Evolutionary conservation across 345 rosid genomes (phyloP), one percentile per base, ranked within the genome.

Genomic region (Rubroshorea leprosula): DNA sequence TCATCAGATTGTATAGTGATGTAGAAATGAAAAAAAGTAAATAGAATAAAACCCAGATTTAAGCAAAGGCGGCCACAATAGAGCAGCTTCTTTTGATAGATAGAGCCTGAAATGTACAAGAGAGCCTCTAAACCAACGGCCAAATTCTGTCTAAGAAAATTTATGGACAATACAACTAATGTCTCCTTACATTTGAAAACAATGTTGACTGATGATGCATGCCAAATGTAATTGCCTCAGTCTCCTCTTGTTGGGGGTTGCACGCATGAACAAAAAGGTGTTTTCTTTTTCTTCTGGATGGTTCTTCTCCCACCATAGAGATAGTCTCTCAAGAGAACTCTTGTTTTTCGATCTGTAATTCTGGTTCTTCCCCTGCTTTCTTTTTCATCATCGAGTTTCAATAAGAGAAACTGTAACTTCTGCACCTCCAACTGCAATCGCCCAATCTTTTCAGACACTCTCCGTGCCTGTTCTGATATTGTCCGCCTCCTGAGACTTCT

Each of bases 371-470:
- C 90, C 60, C 63, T 65, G 64, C 82, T 73, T 69, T 74, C 82
- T 65, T 77, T 80, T 49, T 81, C 84, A 50, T 72, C 95, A n/a
- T n/a, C n/a, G 11, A 85, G 62, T 75, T 85, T 87, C 72, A 81
- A 51, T 43, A 94, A 61, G 44, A 90, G 68, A 69, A 78, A 79
- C 79, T 87, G 97, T 54, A 94, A 50, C 69, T 84, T 90, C 78
- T 87, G 96, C 74, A 90, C 83, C 80, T 94, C 97, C 67, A 87
- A 52, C 71, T 94, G 96, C 72, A 94, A 72, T 63, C 87, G 72
- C 18, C 95, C 90, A 11, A 85, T 81, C 79, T 80, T 90, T 78
- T 94, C 97, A 1, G 96, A 85, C 56, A 76, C 89, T 68, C 83
- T 78, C 66, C 83, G 82, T 50, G 96, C 93, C 65, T 90, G 93